phyloP scores from a whole-genome alignment of 768 basidiomycete genomes.

The Serendipita sp. region DNA sequence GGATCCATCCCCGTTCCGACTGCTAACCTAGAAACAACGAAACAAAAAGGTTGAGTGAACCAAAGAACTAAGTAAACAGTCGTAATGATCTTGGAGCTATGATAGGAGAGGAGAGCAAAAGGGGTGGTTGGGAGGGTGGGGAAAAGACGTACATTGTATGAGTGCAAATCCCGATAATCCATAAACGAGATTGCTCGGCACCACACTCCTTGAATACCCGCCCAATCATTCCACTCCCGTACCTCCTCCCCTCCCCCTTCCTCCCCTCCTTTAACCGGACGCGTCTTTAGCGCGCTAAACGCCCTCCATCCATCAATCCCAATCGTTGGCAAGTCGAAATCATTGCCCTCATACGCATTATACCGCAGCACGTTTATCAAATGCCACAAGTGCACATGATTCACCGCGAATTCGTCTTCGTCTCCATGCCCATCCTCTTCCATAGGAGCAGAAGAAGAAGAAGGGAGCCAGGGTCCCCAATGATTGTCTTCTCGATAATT shows the following conservation, averaged over 20 bases:
- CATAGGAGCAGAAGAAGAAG: neutral
- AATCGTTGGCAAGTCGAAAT: neutral
- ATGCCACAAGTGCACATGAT: slow-evolving; percentile 52
- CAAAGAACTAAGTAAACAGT: neutral
- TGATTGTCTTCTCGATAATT: slow-evolving; percentile 35
- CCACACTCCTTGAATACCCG: slow-evolving; percentile 64
- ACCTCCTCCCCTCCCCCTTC: slow-evolving; percentile 8
- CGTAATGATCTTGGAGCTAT: too few species aligned
- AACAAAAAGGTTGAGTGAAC: neutral
- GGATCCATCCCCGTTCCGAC: slow-evolving; percentile 21
- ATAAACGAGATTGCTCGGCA: slow-evolving; percentile 58
- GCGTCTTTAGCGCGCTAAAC: neutral
- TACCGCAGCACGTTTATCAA: slow-evolving; percentile 37
- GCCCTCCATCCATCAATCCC: neutral
- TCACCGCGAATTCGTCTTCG: slow-evolving; percentile 16
- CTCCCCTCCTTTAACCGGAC: neutral
- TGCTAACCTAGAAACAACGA: neutral
- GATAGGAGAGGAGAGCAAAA: neutral
- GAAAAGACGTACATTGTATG: slow-evolving; percentile 11
- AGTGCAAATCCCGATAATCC: slow-evolving; percentile 40
- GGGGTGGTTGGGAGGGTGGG: neutral
- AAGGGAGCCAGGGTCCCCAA: slow-evolving; percentile 41
- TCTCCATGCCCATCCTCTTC: neutral
- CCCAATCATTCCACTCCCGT: slow-evolving; percentile 40
- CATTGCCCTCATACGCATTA: slow-evolving; percentile 28